Evolutionary conservation across 768 basidiomycete species (phyloP).

Genomic region (Kwoniella europaea): DNA sequence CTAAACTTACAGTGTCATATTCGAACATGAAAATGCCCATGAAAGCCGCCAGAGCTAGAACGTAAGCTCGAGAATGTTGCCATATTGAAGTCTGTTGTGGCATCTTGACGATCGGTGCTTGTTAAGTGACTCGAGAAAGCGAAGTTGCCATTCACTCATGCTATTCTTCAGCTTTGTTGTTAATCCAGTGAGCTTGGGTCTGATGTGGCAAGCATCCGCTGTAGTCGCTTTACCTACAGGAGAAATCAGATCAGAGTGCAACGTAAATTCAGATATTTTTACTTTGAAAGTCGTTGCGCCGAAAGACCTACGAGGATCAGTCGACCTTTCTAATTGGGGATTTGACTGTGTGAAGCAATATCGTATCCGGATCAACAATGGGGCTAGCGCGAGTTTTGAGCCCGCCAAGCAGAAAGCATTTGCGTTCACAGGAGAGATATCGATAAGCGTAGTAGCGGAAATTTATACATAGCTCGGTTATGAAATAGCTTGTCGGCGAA

Average conservation of each 20-base stretch:
- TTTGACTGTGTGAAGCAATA: neutral
- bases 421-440: too few species aligned
- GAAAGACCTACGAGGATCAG: neutral
- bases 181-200: neutral
- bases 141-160: too few species aligned
- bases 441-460: too few species aligned
- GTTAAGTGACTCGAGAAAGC: too few species aligned
- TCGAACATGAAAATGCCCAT: conserved; percentile 64
- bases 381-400: neutral
- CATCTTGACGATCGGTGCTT: neutral
- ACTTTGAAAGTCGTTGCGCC: neutral
- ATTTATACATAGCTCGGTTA: too few species aligned
- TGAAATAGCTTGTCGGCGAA: too few species aligned
- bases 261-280: neutral
- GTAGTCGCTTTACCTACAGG: neutral
- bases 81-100: neutral
- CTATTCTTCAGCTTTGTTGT: neutral
- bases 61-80: conserved; percentile 37
- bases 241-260: neutral
- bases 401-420: too few species aligned
- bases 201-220: neutral
- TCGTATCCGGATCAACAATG: neutral
- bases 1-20: conserved; percentile 61
- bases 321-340: neutral
- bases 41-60: conserved; percentile 37